A percentile compares a stretch with the other conserved stretches of the same genome.
Evolutionary conservation across 768 basidiomycete species (phyloP).

Genomic region (Lactarius pseudohatsudake): DNA sequence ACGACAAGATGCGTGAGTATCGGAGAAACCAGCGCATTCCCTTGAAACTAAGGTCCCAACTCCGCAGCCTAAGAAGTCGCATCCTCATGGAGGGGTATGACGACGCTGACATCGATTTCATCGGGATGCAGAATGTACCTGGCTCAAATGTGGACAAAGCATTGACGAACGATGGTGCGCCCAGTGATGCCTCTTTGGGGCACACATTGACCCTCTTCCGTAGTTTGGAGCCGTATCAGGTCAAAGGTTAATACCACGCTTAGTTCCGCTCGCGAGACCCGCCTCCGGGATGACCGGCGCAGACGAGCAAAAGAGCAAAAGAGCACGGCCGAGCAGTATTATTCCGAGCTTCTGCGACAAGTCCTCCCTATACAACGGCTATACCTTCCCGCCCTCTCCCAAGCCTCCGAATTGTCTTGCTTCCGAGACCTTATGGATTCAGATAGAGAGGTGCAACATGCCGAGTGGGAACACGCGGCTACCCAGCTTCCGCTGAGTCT

Average conservation of each 20-base stretch:
- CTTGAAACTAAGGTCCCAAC: not conserved
- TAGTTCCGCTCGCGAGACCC: slow-evolving; percentile 5
- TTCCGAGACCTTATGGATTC: slow-evolving; percentile 20
- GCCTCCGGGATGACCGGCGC: not conserved
- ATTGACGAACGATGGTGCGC: slow-evolving; percentile 22
- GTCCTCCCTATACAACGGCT: slow-evolving; percentile 22
- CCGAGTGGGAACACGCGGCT: slow-evolving; percentile 15
- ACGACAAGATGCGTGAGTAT: slow-evolving; percentile 19
- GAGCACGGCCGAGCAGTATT: not conserved
- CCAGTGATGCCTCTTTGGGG: not conserved
- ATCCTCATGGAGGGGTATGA: slow-evolving; percentile 19
- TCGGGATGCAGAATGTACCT: slow-evolving; percentile 8
- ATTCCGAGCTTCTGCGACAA: slow-evolving; percentile 13
- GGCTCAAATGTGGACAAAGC: slow-evolving; percentile 16
- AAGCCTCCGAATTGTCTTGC: slow-evolving; percentile 18
- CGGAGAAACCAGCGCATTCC: not conserved
- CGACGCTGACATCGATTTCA: slow-evolving; percentile 9
- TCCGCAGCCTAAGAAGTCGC: slow-evolving; percentile 12
- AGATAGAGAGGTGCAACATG: slow-evolving; percentile 2
- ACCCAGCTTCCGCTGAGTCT: slow-evolving; percentile 14
- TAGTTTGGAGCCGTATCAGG: slow-evolving; percentile 25
- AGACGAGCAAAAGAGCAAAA: not conserved
- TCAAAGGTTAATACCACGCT: slow-evolving; percentile 12
- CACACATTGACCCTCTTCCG: not conserved
- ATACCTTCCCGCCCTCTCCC: slow-evolving; percentile 20